Evolutionary conservation across 2,329 filamentous ascomycete species (phyloP), one percentile per base, ranked within the genome.

Genomic region (Ambrosiella beaveri): DNA sequence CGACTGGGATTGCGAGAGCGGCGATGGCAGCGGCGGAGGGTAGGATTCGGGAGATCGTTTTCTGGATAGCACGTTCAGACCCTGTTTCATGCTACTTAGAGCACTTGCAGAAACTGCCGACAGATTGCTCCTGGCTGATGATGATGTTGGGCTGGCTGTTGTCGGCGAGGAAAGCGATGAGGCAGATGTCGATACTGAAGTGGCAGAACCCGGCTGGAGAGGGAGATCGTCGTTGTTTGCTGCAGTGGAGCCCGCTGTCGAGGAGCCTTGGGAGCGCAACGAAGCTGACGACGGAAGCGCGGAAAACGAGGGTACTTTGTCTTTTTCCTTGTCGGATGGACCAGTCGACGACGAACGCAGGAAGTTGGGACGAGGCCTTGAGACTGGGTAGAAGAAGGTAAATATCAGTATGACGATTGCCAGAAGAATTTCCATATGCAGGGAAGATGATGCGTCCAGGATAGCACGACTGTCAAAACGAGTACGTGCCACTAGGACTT

Each of bases 71-170:
- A 63, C 61, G 60, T 66, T 65, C 59, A 61, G 57, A 61, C 61
- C 63, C 61, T 62, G 65, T 65, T 68, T 70, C 68, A 71, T 70
- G 65, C 67, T 71, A 66, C 71, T 72, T 64, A 70, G 64, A 54
- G 67, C 64, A 66, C 69, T 69, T 59, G 67, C 65, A 37, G 71
- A 70, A 64, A 70, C 70, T 57, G 68, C 67, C 49, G 59, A 36
- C 19, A 45, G 35, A 19, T 54, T 54, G 19, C 19, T 54, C 41
- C 52, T 54, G 11, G 52, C 41, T 41, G n/a, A 41, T 37, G 56
- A 19, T 51, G 19, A 15, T 15, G 55, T 11, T 15, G 44, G 27
- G 38, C 44, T 41, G 9, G 52, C 12, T 36, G 38, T n/a, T 8
- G 37, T 19, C 38, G 52, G 38, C 4, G 52, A 54, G 13, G 52